Evolutionary conservation across 2,329 filamentous ascomycete species (phyloP).

Genomic region (Didymella sp.): DNA sequence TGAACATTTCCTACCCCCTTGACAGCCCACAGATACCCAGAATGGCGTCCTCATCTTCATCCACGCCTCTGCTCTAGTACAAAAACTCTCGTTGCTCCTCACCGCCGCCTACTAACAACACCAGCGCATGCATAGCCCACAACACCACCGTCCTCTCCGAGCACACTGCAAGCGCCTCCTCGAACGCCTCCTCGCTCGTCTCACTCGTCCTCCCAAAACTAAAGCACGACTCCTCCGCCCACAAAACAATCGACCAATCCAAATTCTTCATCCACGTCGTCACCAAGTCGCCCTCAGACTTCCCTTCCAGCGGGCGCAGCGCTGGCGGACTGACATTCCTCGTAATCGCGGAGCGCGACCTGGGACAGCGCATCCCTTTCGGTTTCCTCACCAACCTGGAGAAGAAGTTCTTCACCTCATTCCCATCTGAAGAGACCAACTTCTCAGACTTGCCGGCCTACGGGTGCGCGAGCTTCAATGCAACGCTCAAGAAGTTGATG

Average conservation of each 20-base stretch:
- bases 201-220: conserved; percentile 97
- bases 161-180: conserved; percentile 85
- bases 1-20: conserved; percentile 11
- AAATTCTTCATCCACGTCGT: conserved; percentile 95
- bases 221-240: conserved; percentile 77
- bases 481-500: conserved; percentile 77
- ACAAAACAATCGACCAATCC: conserved; percentile 93
- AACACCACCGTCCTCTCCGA: conserved; percentile 92
- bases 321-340: conserved; percentile 90
- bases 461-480: conserved; percentile 87
- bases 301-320: conserved; percentile 60
- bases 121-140: conserved; percentile 90
- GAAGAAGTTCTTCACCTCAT: conserved; percentile 79
- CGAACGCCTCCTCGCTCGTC: conserved; percentile 83
- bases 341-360: conserved; percentile 79
- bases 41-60: conserved; percentile 50
- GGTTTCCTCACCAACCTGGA: conserved; percentile 91
- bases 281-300: conserved; percentile 76
- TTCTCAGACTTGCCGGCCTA: conserved; percentile 84
- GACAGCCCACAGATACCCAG: conserved; percentile 13
- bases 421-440: conserved; percentile 70
- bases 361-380: conserved; percentile 89
- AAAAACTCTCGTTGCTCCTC: conserved; percentile 9
- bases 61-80: conserved; percentile 52
- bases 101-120: conserved; percentile 22